Evolutionary conservation across 495 filamentous ascomycete genomes (phyloP), one percentile per base, ranked within the genome.

Genomic region (Trichocladium antarcticum): DNA sequence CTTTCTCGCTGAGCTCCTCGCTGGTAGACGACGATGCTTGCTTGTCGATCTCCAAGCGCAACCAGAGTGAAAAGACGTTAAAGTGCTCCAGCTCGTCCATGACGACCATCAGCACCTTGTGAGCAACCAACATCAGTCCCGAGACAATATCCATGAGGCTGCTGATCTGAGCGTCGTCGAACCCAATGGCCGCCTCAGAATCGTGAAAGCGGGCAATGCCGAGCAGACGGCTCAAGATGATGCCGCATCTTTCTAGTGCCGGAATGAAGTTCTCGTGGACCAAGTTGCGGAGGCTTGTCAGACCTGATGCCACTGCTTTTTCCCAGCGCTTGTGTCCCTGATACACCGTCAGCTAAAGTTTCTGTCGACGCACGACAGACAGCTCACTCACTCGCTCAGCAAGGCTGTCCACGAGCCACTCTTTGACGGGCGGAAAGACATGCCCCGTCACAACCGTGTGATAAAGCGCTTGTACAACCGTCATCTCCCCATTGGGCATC

Each of bases 261-360:
- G 90, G 90, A 6, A 96, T 71, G 34, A 96, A 78, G 60, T 86
- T 86, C 58, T 95, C 82, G 58, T 95, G 89, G 0, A 84, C 77
- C 21, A 95, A 68, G 40, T 79, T 74, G 17, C 86, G 79, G 9
- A 98, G 76, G 45, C 76, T 84, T 44, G 85, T 79, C 21, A 93
- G 83, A 5, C 87, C 88, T 28, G 71, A 74, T 2, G 76, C 72
- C 16, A 92, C 81, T 15, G 86, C 82, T 59, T 92, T 89, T 42
- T 96, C 88, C 92, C 92, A 98, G 47, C 92, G 76, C 65, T 95
- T 96, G 57, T 95, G 86, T 3, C 89, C 88, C 87, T 94, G 49
- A 2, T 24, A 11, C 4, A 27, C n/a, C 37, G 17, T 47, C 9
- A 52, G 45, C 8, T 29, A n/a, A 8, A 16, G 12, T 27, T 8